Base-by-base conservation (phyloP, 306 rosid genomes). In the Echinosophora koreensis region DNA sequence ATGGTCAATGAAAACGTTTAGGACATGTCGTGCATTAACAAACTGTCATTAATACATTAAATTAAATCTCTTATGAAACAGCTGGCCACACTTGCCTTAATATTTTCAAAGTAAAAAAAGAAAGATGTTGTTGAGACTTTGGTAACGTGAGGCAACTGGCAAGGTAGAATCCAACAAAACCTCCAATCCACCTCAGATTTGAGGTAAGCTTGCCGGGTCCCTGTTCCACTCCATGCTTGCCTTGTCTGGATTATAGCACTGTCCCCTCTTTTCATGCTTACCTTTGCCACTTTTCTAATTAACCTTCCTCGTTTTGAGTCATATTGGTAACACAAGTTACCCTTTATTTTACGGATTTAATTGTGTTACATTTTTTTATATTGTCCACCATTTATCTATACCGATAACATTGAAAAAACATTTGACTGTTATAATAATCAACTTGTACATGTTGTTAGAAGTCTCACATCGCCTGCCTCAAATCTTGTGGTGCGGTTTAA, bases 161-260 rank as follows among this genome's bases (percentile, higher is more conserved):
- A 42, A 64, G 38, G 51, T 64, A 83, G 81, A 85, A 90, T 89
- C 90, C 89, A 90, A 86, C 86, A 80, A 85, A 90, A 82, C 71
- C 41, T 87, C 80, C 83, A 82, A 55, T 61, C 81, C 81, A 74
- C 84, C 85, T 88, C 66, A 84, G 79, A 84, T 77, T 83, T 87
- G 94, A 90, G 87, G 88, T 85, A 79, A 87, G 51, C 68, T 87
- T 91, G 92, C 92, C 92, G 94, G 98, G 74, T 74, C 67, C 67
- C 0, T 91, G 93, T 89, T 93, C 4, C 28, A 71, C 73, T 71
- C 73, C 60, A 71, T 87, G 94, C 91, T 82, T 87, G 94, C 90
- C 82, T 65, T 89, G 92, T 91, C 90, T 78, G 34, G 60, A 76
- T 44, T 79, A 68, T 22, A 66, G 46, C 94, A 83, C 11, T 77